Conservation (phyloP, 164 flowering plant species). For the Taxillus chinensis region DNA sequence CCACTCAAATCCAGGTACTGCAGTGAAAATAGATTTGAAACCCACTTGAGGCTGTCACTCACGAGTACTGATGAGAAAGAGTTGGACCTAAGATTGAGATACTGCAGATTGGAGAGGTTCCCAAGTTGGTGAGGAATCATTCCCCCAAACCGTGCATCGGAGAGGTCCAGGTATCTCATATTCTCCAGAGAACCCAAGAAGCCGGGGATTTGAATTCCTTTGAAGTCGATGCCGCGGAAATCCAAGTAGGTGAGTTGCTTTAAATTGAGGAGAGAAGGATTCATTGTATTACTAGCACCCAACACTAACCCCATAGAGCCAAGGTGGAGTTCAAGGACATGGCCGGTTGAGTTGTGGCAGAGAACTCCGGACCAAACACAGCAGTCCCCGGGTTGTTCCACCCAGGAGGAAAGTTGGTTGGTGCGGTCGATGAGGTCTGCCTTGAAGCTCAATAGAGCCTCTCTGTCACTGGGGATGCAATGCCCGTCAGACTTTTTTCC, state of each 20-base stretch:
- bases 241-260: conserved; percentile 11
- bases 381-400: conserved; percentile 5
- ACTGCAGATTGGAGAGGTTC: conserved; percentile 11
- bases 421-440: conserved; percentile 8
- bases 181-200: conserved; percentile 10
- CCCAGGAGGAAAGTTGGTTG: conserved; percentile 12
- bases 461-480: not conserved
- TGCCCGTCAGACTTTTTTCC: too few species aligned
- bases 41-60: too few species aligned
- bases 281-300: conserved; percentile 10
- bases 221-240: conserved; percentile 18
- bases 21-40: too few species aligned
- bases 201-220: conserved; percentile 9
- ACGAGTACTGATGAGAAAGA: too few species aligned
- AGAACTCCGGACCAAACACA: conserved; percentile 13
- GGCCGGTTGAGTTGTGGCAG: conserved; percentile 11
- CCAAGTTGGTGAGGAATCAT: conserved; percentile 12
- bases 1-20: too few species aligned
- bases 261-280: conserved; percentile 15
- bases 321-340: conserved; percentile 14
- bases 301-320: not conserved
- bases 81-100: conserved; percentile 15
- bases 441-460: conserved; percentile 9
- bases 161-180: conserved; percentile 11
- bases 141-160: not conserved